These are phyloP conservation scores for Cystobasidium pallidum DNA, from an alignment of 1,284 basidiomycete species.

Conservation along the genomic window DNA sequence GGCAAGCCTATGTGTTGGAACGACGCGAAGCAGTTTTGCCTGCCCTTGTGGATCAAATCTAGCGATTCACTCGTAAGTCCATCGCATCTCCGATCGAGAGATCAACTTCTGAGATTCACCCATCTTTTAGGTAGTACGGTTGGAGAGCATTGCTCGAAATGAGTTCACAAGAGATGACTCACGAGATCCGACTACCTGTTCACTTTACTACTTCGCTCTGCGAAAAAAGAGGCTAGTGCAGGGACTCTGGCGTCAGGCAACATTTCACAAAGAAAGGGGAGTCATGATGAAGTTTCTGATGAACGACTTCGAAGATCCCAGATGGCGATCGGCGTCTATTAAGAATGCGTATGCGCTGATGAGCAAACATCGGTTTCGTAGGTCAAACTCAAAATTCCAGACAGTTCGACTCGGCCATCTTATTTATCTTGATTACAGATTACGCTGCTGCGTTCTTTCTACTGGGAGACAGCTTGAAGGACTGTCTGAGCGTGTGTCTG, in stretches of 20 bases:
- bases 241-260: conserved; percentile 92
- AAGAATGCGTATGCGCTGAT: conserved; percentile 96
- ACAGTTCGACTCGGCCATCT: neutral
- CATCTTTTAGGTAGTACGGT: conserved; percentile 66
- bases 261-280: conserved; percentile 87
- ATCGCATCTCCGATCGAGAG: too few species aligned
- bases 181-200: conserved; percentile 85
- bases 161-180: conserved; percentile 83
- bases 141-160: conserved; percentile 89
- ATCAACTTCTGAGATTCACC: neutral
- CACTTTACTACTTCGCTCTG: conserved; percentile 91
- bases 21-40: conserved; percentile 80
- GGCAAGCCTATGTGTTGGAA: conserved; percentile 82
- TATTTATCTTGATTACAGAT: conserved; percentile 63
- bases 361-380: conserved; percentile 88
- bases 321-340: conserved; percentile 89
- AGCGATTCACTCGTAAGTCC: conserved; percentile 71
- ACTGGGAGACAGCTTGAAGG: conserved; percentile 82
- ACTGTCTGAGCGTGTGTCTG: conserved; percentile 88
- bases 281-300: conserved; percentile 89
- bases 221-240: conserved; percentile 89
- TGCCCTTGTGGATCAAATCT: conserved; percentile 85
- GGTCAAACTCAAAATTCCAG: conserved; percentile 49
- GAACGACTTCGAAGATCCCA: conserved; percentile 82
- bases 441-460: conserved; percentile 98